Evolutionary conservation across 169 alveolate species (phyloP), one percentile per base, ranked within the genome.

Genomic region (Plasmodium vinckei): DNA sequence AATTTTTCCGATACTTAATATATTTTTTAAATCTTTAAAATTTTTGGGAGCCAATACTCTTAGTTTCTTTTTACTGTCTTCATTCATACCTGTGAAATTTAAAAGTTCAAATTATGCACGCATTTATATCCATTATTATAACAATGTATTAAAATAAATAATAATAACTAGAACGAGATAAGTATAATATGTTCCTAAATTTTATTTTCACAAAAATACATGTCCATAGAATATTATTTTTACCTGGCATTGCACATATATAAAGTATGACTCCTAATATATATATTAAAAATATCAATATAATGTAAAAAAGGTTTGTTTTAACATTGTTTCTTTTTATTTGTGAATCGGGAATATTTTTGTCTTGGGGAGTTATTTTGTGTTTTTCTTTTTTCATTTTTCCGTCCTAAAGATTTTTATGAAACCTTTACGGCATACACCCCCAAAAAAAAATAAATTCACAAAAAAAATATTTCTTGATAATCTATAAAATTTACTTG

Each of bases 171-270:
- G 42, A 33, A 3, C 3, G 42, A 0, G 3, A 7, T 33, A 33
- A 33, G 5, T 4, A 33, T 33, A 33, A 1, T 33, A 3, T 33
- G 42, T 33, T 33, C 7, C 42, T 33, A 33, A 33, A 33, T 33
- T 33, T 3, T 33, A 33, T 4, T 33, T 33, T 33, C 5, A 33
- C 42, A 33, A 33, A 33, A 33, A 33, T 33, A 33, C 6, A 33
- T 3, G 5, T 0, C 3, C 42, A 33, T 33, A 33, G 7, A 33
- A 33, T 33, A 33, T 33, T 51, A 15, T 51, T 23, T 44, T 54
- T 60, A 82, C 90, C 90, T 27, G 90, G 90, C 23, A 82, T 82
- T 27, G 68, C 42, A 69, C 23, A 49, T 39, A 82, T n/a, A 42
- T 82, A 82, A 17, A 68, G n/a, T 27, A 39, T 47, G 19, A 82